phyloP scores from a whole-genome alignment of 306 rosid species.

The Herpetospermum pedunculosum region DNA sequence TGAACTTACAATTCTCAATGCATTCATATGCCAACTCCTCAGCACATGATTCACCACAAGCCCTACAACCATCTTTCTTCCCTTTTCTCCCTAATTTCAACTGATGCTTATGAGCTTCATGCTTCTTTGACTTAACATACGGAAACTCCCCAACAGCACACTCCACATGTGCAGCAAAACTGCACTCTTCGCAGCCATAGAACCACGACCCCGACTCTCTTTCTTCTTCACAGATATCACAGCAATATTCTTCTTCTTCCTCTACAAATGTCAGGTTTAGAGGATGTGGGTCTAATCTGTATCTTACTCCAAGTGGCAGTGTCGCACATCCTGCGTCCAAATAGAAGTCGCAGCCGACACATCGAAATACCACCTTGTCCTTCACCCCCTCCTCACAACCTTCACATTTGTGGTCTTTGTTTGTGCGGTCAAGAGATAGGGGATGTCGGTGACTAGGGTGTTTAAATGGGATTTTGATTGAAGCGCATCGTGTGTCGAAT shows the following conservation, averaged over 20 bases:
- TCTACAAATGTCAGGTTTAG: neutral
- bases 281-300: neutral
- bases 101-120: neutral
- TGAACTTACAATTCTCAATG: neutral
- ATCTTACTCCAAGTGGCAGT: neutral
- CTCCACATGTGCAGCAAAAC: neutral
- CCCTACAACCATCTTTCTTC: neutral
- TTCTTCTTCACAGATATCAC: neutral
- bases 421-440: neutral
- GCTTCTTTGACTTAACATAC: neutral
- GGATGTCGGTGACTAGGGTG: neutral
- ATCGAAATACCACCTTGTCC: neutral
- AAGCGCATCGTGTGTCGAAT: neutral
- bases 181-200: neutral
- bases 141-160: neutral
- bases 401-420: neutral
- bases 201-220: neutral
- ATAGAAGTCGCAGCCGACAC: neutral
- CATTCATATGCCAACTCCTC: neutral
- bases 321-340: neutral
- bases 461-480: neutral
- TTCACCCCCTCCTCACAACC: neutral
- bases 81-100: no score
- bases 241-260: neutral
- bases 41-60: neutral